These are phyloP conservation scores for Limnanthes douglasii DNA, from an alignment of 345 rosid genomes.

Conservation along the genomic window DNA sequence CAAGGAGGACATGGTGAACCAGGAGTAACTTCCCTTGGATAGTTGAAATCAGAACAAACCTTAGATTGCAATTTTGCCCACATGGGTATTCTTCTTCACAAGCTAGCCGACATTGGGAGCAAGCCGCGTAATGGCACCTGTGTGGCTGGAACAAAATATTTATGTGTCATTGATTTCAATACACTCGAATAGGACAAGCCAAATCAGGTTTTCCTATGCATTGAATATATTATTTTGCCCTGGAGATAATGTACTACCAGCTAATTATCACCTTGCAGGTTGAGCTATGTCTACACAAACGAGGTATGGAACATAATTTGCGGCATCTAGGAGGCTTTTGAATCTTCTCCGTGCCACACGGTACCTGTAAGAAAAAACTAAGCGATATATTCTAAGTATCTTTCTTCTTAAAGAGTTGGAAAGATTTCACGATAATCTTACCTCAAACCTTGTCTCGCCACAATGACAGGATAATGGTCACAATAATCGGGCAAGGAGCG, in stretches of 20 bases:
- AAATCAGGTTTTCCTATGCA: too few species aligned
- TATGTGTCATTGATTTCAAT: conserved; percentile 1
- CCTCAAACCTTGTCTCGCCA: conserved; percentile 75
- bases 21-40: too few species aligned
- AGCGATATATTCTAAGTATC: too few species aligned
- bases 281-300: conserved; percentile 65
- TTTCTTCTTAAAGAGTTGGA: too few species aligned
- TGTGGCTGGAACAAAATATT: conserved; percentile 45
- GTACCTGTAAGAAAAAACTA: conserved; percentile 59
- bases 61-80: conserved; percentile 71
- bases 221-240: too few species aligned
- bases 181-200: too few species aligned
- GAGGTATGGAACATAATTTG: conserved; percentile 43
- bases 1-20: too few species aligned
- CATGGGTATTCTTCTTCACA: conserved; percentile 84
- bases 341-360: conserved; percentile 88
- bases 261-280: conserved; percentile 55
- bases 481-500: conserved; percentile 94
- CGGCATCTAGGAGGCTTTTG: conserved; percentile 90
- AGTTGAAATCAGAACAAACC: too few species aligned
- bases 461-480: conserved; percentile 78
- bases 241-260: too few species aligned
- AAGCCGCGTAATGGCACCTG: conserved; percentile 89
- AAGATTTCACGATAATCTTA: too few species aligned
- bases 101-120: conserved; percentile 57